Base-by-base conservation (phyloP, 371 early-diverging fungal genomes). In the Lichtheimia hyalospora region DNA sequence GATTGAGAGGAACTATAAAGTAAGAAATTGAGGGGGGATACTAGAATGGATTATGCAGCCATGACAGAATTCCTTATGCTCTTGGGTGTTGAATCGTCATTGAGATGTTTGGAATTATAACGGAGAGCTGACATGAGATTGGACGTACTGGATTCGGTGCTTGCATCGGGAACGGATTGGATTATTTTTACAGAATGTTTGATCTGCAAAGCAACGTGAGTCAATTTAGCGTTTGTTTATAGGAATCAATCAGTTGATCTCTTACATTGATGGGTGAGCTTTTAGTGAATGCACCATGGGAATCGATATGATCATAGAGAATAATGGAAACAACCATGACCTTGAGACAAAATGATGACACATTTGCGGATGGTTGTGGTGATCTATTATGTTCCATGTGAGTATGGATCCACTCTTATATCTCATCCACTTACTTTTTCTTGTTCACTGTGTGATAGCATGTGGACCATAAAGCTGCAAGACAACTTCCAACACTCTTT, bases 291-390 rank as follows among this genome's bases (percentile, higher is more conserved):
- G 88, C 89, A 15, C 96, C 96, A 18, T 83, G 78, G 16, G 88
- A 84, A 67, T 89, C 83, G 49, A 95, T 85, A 71, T 93, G 92
- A 77, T 97, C 97, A 62, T 94, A 95, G 50, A 96, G 74, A 39
- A 97, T 84, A 58, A 93, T 91, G 49, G 91, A 89, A 15, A 89
- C 86, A 25, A 93, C 93, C 87, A 95, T 89, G 39, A 94, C 93
- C 49, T 93, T 83, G 66, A 95, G 74, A 64, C 89, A 90, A 49
- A 54, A 53, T 2, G 61, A 54, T 28, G 28, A 57, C 18, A 20
- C 39, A 15, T n/a, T 23, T 39, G 18, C 15, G 14, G 54, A 18
- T 18, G 40, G n/a, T 20, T n/a, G 41, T 27, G 25, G 28, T 18
- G 52, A 28, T 43, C 54, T 42, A 46, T n/a, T 46, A 10, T 16